Evolutionary conservation across 23 red algal genomes (phyloP), one percentile per base, ranked within the genome.

Genomic region (Gracilariopsis chorda): DNA sequence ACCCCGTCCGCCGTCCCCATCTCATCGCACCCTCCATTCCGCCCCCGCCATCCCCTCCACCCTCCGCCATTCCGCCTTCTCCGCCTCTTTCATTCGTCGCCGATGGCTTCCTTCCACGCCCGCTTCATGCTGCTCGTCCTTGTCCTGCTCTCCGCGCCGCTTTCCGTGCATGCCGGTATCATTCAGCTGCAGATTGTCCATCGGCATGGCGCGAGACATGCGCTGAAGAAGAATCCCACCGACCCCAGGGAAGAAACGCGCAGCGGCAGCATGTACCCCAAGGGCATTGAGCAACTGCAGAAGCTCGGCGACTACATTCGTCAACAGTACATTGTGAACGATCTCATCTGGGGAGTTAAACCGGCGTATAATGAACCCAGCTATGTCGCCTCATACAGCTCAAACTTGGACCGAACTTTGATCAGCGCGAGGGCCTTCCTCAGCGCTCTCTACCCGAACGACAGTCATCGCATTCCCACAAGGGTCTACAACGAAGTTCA

Each of bases 151-250:
- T 59, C n/a, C 16, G 21, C 29, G 7, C 4, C 40, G 11, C 29
- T 36, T 42, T 46, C 28, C 3, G 67, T 46, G 40, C 4, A 42
- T 24, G 67, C 67, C 20, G 17, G 67, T 12, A 73, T 73, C 19
- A 51, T 92, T 24, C 89, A 92, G 65, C 64, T 94, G 21, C 80
- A 80, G 39, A 43, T 94, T 65, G 48, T 94, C 48, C 91, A 94
- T 52, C 80, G 91, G 20, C 91, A 94, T 53, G 91, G 91, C 35
- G 91, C 91, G 7, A 64, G 91, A 23, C 36, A 43, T 36, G 81
- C 36, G 13, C 47, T 94, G 21, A 55, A 41, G 1, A 94, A 94
- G 28, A 46, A 48, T 45, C 48, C 91, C 6, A 81, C 73, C 3
- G 60, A 85, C 20, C 55, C 72, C 3, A 43, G 68, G 16, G 34